Evolutionary conservation across 2,329 filamentous ascomycete genomes (phyloP), one percentile per base, ranked within the genome.

Genomic region (Colletotrichum sp.): DNA sequence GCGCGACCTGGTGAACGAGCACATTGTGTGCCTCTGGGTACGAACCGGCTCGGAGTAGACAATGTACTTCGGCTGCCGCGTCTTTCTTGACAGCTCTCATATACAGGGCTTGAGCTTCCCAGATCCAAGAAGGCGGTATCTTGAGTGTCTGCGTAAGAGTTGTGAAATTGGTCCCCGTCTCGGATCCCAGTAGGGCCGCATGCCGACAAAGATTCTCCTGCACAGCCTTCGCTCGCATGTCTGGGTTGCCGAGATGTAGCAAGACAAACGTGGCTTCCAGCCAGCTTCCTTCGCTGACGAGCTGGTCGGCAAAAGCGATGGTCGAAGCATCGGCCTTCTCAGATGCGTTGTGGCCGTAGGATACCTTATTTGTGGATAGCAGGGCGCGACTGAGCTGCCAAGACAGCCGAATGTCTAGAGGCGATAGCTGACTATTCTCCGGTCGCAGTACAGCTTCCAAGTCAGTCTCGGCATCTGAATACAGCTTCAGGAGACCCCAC

Each of bases 401-500:
- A 39, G 92, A 92, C 16, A 98, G 87, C 13, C 96, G 92, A 78
- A 93, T 92, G 79, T 96, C 93, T 66, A 98, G 87, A 5, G 93
- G 92, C 39, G 94, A 93, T 15, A 95, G 89, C 75, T 95, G 94
- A 1, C 94, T 92, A 78, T 95, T 95, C 80, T 95, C 92, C 0
- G 96, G 95, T 16, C 93, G 90, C 36, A 98, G 86, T 18, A 96
- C 89, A 44, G 93, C 91, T 79, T 95, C 95, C 4, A 98, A 83
- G 65, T 90, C 88, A 59, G 85, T 88, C 15, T 86, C 82, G 12
- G 86, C 85, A n/a, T 91, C 87, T 2, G 95, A 91, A 80, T 96
- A 98, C 6, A 98, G 88, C 82, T 95, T 95, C 66, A 99, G 86
- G 1, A 99, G 89, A 15, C 95, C 94, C 94, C 96, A 98, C 1